Evolutionary conservation across 2,329 filamentous ascomycete species (phyloP).

Genomic region (Rutstroemia sp.): DNA sequence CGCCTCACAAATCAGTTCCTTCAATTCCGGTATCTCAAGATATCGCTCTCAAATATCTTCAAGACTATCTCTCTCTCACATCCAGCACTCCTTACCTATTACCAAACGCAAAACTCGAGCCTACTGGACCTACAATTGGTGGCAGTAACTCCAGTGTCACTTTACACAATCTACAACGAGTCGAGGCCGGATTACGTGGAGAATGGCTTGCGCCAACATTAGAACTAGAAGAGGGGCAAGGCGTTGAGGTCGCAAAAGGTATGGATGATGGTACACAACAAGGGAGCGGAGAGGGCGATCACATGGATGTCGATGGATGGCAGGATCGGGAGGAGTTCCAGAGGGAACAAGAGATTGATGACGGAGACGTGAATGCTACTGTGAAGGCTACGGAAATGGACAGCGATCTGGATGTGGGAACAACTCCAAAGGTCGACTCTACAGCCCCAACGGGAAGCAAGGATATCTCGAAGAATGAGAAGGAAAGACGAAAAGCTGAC

Average conservation of each 20-base stretch:
- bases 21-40: conserved; percentile 24
- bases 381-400: conserved; percentile 28
- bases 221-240: conserved; percentile 29
- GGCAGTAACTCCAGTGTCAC: conserved; percentile 32
- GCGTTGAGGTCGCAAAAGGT: conserved; percentile 20
- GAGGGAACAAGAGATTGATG: conserved; percentile 27
- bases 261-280: conserved; percentile 21
- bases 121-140: conserved; percentile 26
- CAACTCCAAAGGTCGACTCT: conserved; percentile 22
- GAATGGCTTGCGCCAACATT: conserved; percentile 39
- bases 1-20: conserved; percentile 22
- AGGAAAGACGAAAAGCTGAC: conserved; percentile 32
- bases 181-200: conserved; percentile 44
- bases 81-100: conserved; percentile 24
- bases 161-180: conserved; percentile 44
- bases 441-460: conserved; percentile 21
- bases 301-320: conserved; percentile 27
- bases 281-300: conserved; percentile 19
- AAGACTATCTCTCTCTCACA: conserved; percentile 24
- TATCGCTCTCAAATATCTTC: conserved; percentile 26
- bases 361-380: conserved; percentile 19
- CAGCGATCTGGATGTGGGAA: conserved; percentile 31
- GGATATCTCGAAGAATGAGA: conserved; percentile 18
- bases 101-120: conserved; percentile 29
- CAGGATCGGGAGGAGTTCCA: conserved; percentile 32